Base-by-base conservation (phyloP, 768 basidiomycete genomes). In the Mycena alexandri region DNA sequence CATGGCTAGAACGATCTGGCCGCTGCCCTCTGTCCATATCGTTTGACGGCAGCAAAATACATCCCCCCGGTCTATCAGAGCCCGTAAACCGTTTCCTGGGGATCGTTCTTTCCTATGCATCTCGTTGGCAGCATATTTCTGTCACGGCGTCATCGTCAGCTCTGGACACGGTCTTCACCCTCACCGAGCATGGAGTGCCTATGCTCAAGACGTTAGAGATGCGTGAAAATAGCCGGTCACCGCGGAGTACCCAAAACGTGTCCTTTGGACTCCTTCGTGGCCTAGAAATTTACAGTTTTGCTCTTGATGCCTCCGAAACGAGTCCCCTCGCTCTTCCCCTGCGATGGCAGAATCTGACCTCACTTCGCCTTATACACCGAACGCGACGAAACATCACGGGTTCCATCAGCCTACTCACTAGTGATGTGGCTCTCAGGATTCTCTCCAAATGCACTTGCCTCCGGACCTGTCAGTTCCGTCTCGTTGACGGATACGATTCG, bases 1-100 rank as follows among this genome's bases (percentile, higher is more conserved):
- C 10, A 14, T 65, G 63, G 46, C 22, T 47, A 22, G 46, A 4
- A 2, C n/a, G 46, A 21, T 47, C 46, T 13, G 63, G 56, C 0
- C 24, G 12, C 17, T 65, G 56, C 12, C 56, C 63, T 1, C 17
- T 65, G 21, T 58, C 64, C 8, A 41, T 65, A 1, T 51, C 64
- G 0, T 19, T 65, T 17, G 14, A 61, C 0, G 24, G 46, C 17
- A 17, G 17, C 36, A 16, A 38, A 25, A 10, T 53, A 38, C 14
- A 34, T 38, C 2, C 3, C 53, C 2, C 4, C 3, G n/a, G 2
- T 14, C 21, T 5, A 54, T n/a, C 36, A 3, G 21, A 16, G 16
- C 3, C n/a, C 29, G 25, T 51, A 14, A 16, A 16, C 14, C 14
- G 5, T 38, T 48, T 46, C 58, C 33, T 59, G 11, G 22, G 44